A percentile compares a stretch with the other conserved stretches of the same genome.
Conservation (phyloP, 371 early-diverging fungal species). For the Haplosporangium sp. region DNA sequence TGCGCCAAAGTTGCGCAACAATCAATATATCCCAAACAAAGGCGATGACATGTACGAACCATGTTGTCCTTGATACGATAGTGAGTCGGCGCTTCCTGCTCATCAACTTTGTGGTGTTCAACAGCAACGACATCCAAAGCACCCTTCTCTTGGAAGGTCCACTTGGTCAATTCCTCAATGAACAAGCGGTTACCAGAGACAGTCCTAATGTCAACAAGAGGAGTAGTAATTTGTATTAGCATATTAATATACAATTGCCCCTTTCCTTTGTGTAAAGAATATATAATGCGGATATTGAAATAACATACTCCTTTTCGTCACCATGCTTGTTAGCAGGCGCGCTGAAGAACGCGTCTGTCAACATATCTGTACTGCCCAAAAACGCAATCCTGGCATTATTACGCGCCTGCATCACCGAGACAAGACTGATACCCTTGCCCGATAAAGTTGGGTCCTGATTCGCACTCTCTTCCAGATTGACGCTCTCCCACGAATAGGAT, state of each 20-base stretch:
- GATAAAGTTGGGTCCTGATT: conserved; percentile 54
- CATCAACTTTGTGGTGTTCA: conserved; percentile 78
- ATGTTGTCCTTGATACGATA: conserved; percentile 94
- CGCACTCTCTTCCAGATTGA: conserved; percentile 50
- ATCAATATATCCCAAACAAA: not conserved
- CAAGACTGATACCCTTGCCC: conserved; percentile 72
- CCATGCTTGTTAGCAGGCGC: conserved; percentile 28
- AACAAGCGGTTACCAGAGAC: conserved; percentile 81
- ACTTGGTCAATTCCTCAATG: conserved; percentile 77
- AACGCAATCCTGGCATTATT: conserved; percentile 91
- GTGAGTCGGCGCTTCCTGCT: conserved; percentile 69
- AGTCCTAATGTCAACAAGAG: conserved; percentile 13
- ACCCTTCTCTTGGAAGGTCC: conserved; percentile 95
- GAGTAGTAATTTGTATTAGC: not conserved
- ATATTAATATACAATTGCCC: too few relatives aligned
- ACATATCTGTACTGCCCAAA: conserved; percentile 83
- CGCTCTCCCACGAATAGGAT: conserved; percentile 66
- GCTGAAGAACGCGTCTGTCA: conserved; percentile 68
- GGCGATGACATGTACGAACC: conserved; percentile 60
- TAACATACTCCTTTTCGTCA: conserved; percentile 29
- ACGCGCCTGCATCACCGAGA: conserved; percentile 86
- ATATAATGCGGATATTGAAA: not conserved
- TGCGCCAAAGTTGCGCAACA: too few relatives aligned
- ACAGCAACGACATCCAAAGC: conserved; percentile 76
- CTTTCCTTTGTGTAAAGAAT: not conserved